These are phyloP conservation scores for Pistacia integerrima DNA, from an alignment of 345 rosid species.

Conservation along the genomic window DNA sequence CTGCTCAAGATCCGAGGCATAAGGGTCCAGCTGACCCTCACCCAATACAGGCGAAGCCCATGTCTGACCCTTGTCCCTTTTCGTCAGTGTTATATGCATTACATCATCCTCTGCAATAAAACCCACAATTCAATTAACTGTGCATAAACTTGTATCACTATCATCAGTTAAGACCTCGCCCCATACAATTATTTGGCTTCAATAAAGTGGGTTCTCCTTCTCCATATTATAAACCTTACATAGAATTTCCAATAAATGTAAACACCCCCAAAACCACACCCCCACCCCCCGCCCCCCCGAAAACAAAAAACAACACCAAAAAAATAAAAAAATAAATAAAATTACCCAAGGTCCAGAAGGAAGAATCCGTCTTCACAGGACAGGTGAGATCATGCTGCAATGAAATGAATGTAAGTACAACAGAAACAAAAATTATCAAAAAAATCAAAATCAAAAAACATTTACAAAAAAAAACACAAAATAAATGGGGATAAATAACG, in stretches of 20 bases:
- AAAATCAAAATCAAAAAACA: not conserved
- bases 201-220: not conserved
- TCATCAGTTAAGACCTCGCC: too few relatives aligned
- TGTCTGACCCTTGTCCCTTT: slow-evolving; percentile 91
- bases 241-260: not conserved
- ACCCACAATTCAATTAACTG: not conserved
- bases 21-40: slow-evolving; percentile 75
- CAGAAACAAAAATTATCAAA: not conserved
- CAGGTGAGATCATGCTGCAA: slow-evolving; percentile 70
- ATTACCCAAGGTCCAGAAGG: slow-evolving; percentile 89
- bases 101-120: slow-evolving; percentile 66
- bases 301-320: not conserved
- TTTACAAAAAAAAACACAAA: not conserved
- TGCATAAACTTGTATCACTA: not conserved
- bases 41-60: slow-evolving; percentile 88
- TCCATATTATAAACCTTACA: not conserved
- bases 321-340: not conserved
- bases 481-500: not conserved
- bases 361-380: slow-evolving; percentile 87
- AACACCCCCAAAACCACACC: too few relatives aligned
- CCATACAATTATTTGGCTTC: too few relatives aligned
- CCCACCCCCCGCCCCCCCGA: too few relatives aligned
- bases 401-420: not conserved
- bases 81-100: slow-evolving; percentile 84
- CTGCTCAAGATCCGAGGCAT: slow-evolving; percentile 73